Evolutionary conservation across 192 early-diverging fungal species (phyloP).

Genomic region (Linnemannia hyalina): DNA sequence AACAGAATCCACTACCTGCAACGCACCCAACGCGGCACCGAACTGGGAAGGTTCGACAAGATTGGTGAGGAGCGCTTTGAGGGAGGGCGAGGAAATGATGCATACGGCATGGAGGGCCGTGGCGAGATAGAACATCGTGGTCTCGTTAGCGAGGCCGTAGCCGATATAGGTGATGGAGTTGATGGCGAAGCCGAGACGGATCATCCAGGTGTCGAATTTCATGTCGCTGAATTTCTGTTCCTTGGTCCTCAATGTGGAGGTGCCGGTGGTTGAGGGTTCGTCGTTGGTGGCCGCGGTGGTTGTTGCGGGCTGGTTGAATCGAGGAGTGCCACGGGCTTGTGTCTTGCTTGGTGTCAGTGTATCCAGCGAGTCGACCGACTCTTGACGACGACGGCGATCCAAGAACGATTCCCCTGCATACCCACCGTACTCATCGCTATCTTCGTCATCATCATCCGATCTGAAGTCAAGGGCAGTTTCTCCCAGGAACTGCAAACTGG

Average conservation of each 20-base stretch:
- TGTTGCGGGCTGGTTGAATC: neutral
- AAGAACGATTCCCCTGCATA: neutral
- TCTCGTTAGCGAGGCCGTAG: conserved; percentile 46
- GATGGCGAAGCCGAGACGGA: conserved; percentile 56
- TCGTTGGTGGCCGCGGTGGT: too few species aligned
- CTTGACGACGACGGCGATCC: conserved; percentile 12
- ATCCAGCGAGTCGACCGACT: conserved; percentile 8
- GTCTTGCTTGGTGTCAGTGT: conserved; percentile 6
- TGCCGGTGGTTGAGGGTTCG: neutral
- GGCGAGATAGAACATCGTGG: conserved; percentile 27
- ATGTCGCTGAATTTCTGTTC: conserved; percentile 46
- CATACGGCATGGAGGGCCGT: conserved; percentile 42
- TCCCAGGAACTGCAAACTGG: conserved; percentile 31
- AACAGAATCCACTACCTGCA: conserved; percentile 62
- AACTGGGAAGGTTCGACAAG: conserved; percentile 60
- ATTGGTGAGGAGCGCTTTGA: conserved; percentile 61
- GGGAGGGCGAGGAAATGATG: conserved; percentile 54
- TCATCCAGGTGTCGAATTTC: conserved; percentile 63
- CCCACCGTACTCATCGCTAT: neutral
- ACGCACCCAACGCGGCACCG: conserved; percentile 64
- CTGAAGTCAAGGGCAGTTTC: conserved; percentile 23
- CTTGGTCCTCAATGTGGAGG: neutral
- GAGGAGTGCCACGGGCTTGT: neutral
- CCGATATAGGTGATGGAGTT: conserved; percentile 48
- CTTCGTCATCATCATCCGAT: neutral